Base-by-base conservation (phyloP, 345 rosid species). In the Eucalyptus coolabah region DNA sequence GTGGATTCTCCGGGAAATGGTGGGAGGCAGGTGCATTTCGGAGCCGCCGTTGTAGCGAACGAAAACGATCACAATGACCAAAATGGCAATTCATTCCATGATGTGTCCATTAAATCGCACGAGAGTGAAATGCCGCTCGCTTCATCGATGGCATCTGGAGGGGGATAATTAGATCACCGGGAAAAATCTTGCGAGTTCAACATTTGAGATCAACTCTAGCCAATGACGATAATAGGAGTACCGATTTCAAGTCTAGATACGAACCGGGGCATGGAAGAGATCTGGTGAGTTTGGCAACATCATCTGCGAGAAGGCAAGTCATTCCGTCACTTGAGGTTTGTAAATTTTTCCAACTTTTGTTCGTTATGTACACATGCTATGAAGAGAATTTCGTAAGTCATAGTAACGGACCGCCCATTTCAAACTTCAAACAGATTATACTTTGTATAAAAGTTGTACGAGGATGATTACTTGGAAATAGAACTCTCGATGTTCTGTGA, bases 101-200 rank as follows among this genome's bases (percentile, higher is more conserved):
- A 87, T 47, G 34, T 19, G 26, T 87, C 91, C 42, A 37, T 90
- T 51, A 63, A 32, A 56, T 93, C 96, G 11, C 90, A 87, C 24
- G 94, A 93, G 59, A 94, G 94, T 87, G 95, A 93, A 88, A 77
- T 90, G 59, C 94, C 95, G 26, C 89, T 94, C 45, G 88, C 94
- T 34, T 90, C 91, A 60, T 86, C 94, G 6, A 89, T 92, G 92
- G 91, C 89, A 19, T 72, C 89, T 65, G 91, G 91, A 92, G 30
- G 24, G 28, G 30, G 85, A 77, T 11, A 42, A 77, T 77, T 23
- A 37, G 47, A 77, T 40, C 30, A 40, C 28, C 8, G 1, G 4
- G 45, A 11, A 72, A 37, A 69, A 19, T 19, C 83, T 72, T 40
- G 44, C 14, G 44, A 72, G 4, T 37, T 77, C 83, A 77, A 37